Evolutionary conservation across 163 green algal species (phyloP).

Genomic region (Scenedesmus sp.): DNA sequence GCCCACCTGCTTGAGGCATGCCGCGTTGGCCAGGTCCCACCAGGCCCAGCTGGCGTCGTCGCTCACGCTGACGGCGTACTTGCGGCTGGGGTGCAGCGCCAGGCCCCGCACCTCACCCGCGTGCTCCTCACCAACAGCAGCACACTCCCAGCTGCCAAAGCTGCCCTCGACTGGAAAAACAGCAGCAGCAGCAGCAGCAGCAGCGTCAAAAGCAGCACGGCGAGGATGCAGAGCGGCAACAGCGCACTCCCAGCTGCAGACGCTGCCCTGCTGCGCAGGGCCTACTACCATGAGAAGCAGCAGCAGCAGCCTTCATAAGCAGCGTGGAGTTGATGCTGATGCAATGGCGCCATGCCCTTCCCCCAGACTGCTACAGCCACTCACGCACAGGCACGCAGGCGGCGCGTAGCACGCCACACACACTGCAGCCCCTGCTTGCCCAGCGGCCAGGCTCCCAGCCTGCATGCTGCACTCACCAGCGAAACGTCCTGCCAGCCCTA

Average conservation of each 20-base stretch:
- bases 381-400: too few relatives aligned
- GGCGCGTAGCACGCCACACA: too few relatives aligned
- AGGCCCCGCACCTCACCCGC: conserved; percentile 78
- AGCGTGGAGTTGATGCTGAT: neutral
- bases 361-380: too few relatives aligned
- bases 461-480: too few relatives aligned
- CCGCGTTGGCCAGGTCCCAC: conserved; percentile 81
- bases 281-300: too few relatives aligned
- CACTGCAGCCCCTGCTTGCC: too few relatives aligned
- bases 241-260: conserved; percentile 52
- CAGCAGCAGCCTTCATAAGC: neutral
- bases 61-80: conserved; percentile 88
- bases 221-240: conserved; percentile 67
- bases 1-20: conserved; percentile 80
- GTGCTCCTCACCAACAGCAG: conserved; percentile 76
- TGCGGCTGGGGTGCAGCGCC: conserved; percentile 80
- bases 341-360: too few relatives aligned
- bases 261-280: neutral
- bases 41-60: conserved; percentile 89
- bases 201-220: neutral
- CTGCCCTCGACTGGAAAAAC: neutral
- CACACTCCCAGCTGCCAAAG: conserved; percentile 53
- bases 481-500: too few relatives aligned
- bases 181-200: neutral
- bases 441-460: too few relatives aligned